phyloP scores from a whole-genome alignment of 768 basidiomycete genomes.

The Boletus edulis region DNA sequence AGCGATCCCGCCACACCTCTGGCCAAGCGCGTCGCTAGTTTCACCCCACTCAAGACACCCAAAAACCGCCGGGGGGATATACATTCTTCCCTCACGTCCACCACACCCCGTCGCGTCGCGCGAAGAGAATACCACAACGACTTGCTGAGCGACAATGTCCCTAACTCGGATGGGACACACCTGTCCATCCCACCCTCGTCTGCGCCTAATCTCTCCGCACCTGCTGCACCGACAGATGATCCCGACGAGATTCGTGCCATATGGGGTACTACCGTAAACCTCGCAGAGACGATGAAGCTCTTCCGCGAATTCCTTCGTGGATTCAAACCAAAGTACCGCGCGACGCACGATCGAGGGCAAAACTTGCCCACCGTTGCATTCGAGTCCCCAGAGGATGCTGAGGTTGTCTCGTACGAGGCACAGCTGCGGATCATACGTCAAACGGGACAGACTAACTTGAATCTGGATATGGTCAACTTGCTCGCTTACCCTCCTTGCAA shows the following conservation, averaged over 20 bases:
- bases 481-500: constrained; percentile 80
- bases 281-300: constrained; percentile 86
- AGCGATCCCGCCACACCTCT: constrained; percentile 44
- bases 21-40: constrained; percentile 35
- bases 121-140: constrained; percentile 22
- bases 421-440: constrained; percentile 85
- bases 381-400: constrained; percentile 62
- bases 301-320: constrained; percentile 88
- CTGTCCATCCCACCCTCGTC: constrained; percentile 59
- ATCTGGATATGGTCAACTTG: constrained; percentile 85
- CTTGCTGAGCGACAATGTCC: constrained; percentile 30
- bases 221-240: constrained; percentile 60
- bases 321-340: constrained; percentile 91
- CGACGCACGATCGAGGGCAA: constrained; percentile 63
- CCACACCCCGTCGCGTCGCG: constrained; percentile 22
- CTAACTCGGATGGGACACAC: constrained; percentile 57
- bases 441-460: constrained; percentile 91
- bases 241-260: constrained; percentile 88
- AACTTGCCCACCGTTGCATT: constrained; percentile 51
- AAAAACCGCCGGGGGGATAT: constrained; percentile 36
- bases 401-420: constrained; percentile 69
- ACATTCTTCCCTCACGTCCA: constrained; percentile 34
- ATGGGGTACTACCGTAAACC: constrained; percentile 96
- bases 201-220: constrained; percentile 56
- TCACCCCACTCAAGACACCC: constrained; percentile 41